phyloP scores from a whole-genome alignment of 2,329 filamentous ascomycete species.

The Colletotrichum tropicicola region DNA sequence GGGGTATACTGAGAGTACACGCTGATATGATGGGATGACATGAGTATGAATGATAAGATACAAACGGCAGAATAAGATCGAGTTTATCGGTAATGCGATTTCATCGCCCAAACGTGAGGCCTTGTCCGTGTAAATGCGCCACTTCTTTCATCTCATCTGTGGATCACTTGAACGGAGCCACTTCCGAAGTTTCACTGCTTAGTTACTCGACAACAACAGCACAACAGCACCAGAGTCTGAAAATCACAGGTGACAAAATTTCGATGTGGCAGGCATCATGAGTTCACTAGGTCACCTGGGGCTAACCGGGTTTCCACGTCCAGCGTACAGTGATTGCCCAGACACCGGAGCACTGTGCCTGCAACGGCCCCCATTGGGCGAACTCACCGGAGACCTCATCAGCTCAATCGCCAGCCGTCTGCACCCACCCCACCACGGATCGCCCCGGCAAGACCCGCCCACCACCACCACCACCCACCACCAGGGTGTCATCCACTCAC shows the following conservation, averaged over 20 bases:
- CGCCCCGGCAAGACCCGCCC: constrained; percentile 23
- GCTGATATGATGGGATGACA: not conserved
- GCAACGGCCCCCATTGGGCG: not conserved
- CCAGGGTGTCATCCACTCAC: not conserved
- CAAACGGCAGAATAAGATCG: not conserved
- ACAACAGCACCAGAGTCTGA: too few species aligned
- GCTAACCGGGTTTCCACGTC: not conserved
- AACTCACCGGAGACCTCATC: not conserved
- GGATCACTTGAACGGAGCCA: not conserved
- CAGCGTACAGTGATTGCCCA: not conserved
- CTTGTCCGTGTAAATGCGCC: too few species aligned
- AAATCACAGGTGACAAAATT: not conserved
- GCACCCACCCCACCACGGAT: constrained; percentile 3
- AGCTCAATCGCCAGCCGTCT: not conserved
- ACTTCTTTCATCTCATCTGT: not conserved
- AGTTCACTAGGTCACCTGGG: not conserved
- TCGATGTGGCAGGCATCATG: not conserved
- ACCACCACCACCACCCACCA: not conserved
- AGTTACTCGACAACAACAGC: not conserved
- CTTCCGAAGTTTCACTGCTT: not conserved
- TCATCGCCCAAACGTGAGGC: not conserved
- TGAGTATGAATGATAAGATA: not conserved
- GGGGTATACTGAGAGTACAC: constrained; percentile 32
- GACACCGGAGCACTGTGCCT: not conserved
- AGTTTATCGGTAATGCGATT: not conserved